Conservation (phyloP, 371 early-diverging fungal species). For the Mortierella sp. region DNA sequence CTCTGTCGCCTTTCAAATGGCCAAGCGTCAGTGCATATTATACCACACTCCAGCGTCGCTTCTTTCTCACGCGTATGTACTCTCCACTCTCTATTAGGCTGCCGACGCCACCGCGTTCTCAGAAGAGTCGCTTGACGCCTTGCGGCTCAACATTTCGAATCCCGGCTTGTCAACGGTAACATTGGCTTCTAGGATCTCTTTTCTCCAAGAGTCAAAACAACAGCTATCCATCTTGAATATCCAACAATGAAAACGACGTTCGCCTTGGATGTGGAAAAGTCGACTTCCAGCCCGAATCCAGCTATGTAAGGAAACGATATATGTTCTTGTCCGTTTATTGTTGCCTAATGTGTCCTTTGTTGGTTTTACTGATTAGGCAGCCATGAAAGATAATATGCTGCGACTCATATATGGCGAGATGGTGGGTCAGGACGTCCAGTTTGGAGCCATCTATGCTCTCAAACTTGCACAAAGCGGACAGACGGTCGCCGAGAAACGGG, state of each 20-base stretch:
- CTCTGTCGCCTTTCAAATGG: not conserved
- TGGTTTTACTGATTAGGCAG: conserved; percentile 16
- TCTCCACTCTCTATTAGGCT: conserved; percentile 4
- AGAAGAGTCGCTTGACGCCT: conserved; percentile 34
- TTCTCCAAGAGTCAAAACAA: too few species aligned
- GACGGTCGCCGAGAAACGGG: conserved; percentile 53
- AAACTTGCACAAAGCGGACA: conserved; percentile 57
- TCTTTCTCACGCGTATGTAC: not conserved
- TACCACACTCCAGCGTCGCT: not conserved
- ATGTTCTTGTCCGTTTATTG: not conserved
- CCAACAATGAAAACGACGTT: not conserved
- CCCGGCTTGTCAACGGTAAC: conserved; percentile 50
- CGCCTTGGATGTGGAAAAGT: not conserved
- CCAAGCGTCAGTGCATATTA: not conserved
- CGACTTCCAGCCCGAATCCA: not conserved
- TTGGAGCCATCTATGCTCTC: conserved; percentile 54
- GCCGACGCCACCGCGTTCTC: conserved; percentile 46
- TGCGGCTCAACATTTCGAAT: conserved; percentile 42
- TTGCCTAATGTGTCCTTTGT: conserved; percentile 3
- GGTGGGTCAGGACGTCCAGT: conserved; percentile 57
- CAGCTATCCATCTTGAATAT: not conserved
- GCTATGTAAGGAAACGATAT: not conserved
- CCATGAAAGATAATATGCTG: conserved; percentile 56
- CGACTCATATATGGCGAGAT: conserved; percentile 54
- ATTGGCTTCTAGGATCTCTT: not conserved